phyloP scores from a whole-genome alignment of 495 filamentous ascomycete species.

The Aspergillus leporis region DNA sequence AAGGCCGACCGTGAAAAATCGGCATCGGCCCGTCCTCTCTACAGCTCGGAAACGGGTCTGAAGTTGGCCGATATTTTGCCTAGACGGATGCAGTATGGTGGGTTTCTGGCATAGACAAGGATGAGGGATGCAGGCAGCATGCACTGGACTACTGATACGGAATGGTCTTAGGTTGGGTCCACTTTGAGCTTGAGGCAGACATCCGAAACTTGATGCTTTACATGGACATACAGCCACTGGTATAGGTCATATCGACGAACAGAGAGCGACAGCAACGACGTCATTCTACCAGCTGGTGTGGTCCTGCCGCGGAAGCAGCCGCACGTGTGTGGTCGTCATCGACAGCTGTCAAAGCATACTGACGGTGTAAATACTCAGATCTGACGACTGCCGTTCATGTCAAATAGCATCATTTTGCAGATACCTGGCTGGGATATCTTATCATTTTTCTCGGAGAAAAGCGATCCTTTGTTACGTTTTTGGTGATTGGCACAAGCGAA shows the following conservation, averaged over 20 bases:
- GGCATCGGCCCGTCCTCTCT: conserved; percentile 2
- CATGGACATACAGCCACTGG: background rate
- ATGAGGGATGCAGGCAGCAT: background rate
- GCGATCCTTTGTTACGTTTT: background rate
- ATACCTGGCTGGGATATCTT: background rate
- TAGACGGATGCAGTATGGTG: conserved; percentile 1
- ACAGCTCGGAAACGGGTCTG: background rate
- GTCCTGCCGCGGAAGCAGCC: background rate
- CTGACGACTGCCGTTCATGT: background rate
- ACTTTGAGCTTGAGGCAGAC: background rate
- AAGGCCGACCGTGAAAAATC: conserved; percentile 4
- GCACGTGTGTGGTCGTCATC: background rate
- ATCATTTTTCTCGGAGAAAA: background rate
- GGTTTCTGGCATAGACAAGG: conserved; percentile 1
- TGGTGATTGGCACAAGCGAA: background rate
- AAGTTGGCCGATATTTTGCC: conserved; percentile 6
- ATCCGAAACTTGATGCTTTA: background rate
- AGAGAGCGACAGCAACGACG: background rate
- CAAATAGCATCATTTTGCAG: conserved; percentile 9
- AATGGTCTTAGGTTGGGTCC: background rate
- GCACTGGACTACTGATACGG: background rate
- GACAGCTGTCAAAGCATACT: background rate
- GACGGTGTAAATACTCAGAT: background rate
- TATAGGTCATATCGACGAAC: background rate
- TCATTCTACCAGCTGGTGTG: background rate